Evolutionary conservation across 148 eudicot genomes (phyloP).

Genomic region (Cornus florida): DNA sequence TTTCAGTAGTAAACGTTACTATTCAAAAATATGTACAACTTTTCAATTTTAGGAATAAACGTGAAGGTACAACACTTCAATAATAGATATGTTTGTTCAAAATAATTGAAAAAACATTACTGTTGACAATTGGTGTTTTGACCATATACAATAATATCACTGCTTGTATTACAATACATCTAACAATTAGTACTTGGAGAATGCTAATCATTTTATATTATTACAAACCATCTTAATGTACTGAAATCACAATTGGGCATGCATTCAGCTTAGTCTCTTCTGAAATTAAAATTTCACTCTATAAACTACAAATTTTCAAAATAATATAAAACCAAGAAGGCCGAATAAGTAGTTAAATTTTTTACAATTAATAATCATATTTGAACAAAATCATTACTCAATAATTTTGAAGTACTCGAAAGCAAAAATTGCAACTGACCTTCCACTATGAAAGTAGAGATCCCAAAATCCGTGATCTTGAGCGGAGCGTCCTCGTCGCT

Average conservation of each 20-base stretch:
- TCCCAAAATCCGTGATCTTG: slow-evolving; percentile 42
- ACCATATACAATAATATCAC: too few relatives aligned
- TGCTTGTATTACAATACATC: too few relatives aligned
- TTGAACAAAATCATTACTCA: background rate
- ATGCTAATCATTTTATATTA: too few relatives aligned
- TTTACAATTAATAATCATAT: background rate
- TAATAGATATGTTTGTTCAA: too few relatives aligned
- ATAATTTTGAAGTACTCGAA: background rate
- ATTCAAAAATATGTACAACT: too few relatives aligned
- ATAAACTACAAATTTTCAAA: background rate
- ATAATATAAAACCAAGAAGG: background rate
- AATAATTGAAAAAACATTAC: too few relatives aligned
- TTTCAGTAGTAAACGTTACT: too few relatives aligned
- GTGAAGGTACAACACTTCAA: too few relatives aligned
- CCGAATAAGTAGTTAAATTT: background rate
- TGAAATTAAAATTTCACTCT: too few relatives aligned
- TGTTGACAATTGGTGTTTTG: too few relatives aligned
- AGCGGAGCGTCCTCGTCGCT: slow-evolving; percentile 28
- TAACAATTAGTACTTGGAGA: too few relatives aligned
- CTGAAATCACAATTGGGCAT: background rate
- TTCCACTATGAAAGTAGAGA: slow-evolving; percentile 44
- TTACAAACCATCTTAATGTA: background rate
- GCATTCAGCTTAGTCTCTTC: background rate
- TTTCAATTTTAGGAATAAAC: too few relatives aligned
- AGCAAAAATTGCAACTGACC: slow-evolving; percentile 11